Evolutionary conservation across 208 protist species (phyloP).

Genomic region (Wallacemonas sp.): DNA sequence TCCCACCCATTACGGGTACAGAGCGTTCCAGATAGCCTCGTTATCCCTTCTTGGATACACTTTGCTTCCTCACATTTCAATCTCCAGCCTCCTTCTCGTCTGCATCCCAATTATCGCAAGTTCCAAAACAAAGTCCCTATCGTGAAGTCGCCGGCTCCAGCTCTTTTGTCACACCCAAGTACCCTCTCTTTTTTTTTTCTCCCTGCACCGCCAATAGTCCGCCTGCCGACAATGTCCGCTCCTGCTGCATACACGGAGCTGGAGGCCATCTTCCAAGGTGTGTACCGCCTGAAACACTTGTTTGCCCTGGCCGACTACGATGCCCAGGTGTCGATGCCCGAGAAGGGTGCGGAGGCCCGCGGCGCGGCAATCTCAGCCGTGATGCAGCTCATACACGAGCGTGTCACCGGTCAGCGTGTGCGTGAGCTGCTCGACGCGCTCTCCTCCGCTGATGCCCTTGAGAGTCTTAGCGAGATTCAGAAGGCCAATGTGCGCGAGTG

Average conservation of each 20-base stretch:
- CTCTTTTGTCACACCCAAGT: no score
- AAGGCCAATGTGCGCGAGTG: conserved; percentile 61
- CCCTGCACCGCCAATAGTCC: background rate
- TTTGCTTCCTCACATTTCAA: no score
- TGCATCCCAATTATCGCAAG: no score
- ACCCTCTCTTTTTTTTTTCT: conserved; percentile 14
- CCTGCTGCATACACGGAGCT: conserved; percentile 43
- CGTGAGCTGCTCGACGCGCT: conserved; percentile 27
- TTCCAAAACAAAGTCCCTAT: no score
- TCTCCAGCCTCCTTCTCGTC: no score
- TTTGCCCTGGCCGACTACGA: conserved; percentile 48
- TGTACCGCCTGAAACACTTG: conserved; percentile 43
- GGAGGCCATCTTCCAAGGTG: conserved; percentile 34
- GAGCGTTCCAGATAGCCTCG: no score
- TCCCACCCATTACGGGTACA: no score
- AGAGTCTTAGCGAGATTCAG: conserved; percentile 35
- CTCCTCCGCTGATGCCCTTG: conserved; percentile 7
- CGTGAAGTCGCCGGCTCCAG: no score
- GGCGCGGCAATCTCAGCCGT: conserved; percentile 40
- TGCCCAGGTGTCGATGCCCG: conserved; percentile 44
- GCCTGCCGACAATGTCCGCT: background rate
- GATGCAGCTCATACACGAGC: conserved; percentile 33
- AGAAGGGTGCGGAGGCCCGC: conserved; percentile 34
- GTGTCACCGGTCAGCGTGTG: conserved; percentile 31
- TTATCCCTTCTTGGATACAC: no score